Evolutionary conservation across 73 alveolate species (phyloP).

Genomic region (Paramecium sexaurelia): DNA sequence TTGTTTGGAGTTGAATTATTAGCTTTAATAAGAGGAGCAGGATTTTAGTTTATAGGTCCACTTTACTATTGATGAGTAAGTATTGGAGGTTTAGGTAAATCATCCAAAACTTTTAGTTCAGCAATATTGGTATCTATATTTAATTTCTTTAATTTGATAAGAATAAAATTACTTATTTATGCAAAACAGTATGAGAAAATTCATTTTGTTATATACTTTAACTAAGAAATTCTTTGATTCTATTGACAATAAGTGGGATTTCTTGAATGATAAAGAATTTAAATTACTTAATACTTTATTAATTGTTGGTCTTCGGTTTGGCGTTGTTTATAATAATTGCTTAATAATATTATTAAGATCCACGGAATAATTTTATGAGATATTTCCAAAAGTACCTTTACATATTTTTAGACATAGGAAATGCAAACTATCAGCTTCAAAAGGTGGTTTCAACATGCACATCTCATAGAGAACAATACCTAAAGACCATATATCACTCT

Average conservation of each 20-base stretch:
- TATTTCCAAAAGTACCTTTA: constrained; percentile 78
- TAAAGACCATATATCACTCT: constrained; percentile 64
- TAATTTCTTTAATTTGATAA: background rate
- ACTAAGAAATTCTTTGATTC: constrained; percentile 79
- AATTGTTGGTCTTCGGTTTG: constrained; percentile 84
- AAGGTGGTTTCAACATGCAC: constrained; percentile 60
- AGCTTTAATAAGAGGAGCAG: background rate
- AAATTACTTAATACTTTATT: constrained; percentile 61
- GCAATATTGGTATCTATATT: background rate
- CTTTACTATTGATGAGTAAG: background rate
- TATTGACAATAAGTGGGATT: constrained; percentile 69
- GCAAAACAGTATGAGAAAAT: constrained; percentile 88
- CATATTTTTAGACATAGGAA: constrained; percentile 82
- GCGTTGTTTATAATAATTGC: constrained; percentile 73
- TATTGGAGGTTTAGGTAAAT: background rate
- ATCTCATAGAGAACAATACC: constrained; percentile 52
- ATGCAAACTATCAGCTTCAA: constrained; percentile 76
- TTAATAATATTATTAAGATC: constrained; percentile 74
- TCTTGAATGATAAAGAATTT: constrained; percentile 62
- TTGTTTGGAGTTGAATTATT: background rate
- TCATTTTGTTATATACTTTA: constrained; percentile 77
- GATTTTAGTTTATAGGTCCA: background rate
- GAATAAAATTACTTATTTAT: constrained; percentile 17
- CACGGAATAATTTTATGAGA: constrained; percentile 72
- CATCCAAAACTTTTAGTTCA: background rate